phyloP scores from a whole-genome alignment of 805 yeast genomes.

The Maudiozyma turicensis region DNA sequence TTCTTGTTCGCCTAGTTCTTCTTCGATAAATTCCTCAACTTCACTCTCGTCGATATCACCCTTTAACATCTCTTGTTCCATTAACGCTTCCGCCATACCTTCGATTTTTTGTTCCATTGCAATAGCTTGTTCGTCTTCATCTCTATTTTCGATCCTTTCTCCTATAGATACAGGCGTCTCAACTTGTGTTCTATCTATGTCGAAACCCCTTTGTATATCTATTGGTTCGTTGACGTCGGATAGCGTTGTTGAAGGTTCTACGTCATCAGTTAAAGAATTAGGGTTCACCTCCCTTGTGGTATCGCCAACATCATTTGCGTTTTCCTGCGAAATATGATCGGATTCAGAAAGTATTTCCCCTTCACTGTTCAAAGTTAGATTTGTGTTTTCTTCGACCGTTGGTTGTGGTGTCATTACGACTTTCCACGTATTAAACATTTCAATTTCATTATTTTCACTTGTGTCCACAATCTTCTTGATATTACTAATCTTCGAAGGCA shows the following conservation, averaged over 20 bases:
- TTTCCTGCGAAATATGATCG: background rate
- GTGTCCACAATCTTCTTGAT: conserved; percentile 22
- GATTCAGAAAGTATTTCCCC: no score
- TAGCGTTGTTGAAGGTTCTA: background rate
- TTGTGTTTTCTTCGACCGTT: background rate
- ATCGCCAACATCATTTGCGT: background rate
- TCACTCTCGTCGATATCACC: conserved; percentile 2
- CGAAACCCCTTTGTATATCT: background rate
- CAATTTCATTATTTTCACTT: conserved; percentile 11
- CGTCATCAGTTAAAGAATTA: background rate
- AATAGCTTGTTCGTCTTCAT: conserved; percentile 7
- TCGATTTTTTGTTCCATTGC: conserved; percentile 11
- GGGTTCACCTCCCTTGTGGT: background rate
- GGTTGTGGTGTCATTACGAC: conserved; percentile 1
- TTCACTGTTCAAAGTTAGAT: no score
- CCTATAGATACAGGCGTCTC: conserved; percentile 1
- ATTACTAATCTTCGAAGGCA: conserved; percentile 46
- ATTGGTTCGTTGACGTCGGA: background rate
- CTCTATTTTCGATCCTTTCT: conserved; percentile 7
- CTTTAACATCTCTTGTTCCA: conserved; percentile 6
- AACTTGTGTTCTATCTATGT: background rate
- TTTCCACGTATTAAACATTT: conserved; percentile 19
- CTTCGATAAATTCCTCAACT: background rate
- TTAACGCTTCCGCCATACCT: conserved; percentile 7
- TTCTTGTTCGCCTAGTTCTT: background rate